Percentiles rank a stretch among this genome's conserved stretches.
phyloP scores from a whole-genome alignment of 2,329 filamentous ascomycete genomes.

The Arthrobotrys sphaeroides region DNA sequence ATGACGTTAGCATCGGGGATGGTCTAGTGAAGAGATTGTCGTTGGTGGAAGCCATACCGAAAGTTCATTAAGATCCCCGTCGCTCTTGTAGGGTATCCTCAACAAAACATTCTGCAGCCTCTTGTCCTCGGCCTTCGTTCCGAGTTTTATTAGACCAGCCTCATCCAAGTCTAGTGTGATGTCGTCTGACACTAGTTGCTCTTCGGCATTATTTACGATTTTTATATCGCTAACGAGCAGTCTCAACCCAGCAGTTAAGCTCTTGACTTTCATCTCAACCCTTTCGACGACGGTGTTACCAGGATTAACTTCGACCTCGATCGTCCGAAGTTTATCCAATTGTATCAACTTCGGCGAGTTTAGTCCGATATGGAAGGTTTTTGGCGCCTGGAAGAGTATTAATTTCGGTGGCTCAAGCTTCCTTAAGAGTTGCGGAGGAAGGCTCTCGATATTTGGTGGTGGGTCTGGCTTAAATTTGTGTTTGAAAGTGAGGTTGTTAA shows the following conservation, averaged over 20 bases:
- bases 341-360: constrained; percentile 77
- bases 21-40: constrained; percentile 71
- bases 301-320: constrained; percentile 77
- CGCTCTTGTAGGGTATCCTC: constrained; percentile 48
- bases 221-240: constrained; percentile 71
- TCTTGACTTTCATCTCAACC: constrained; percentile 71
- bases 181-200: constrained; percentile 58
- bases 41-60: constrained; percentile 81
- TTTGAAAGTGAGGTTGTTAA: constrained; percentile 46
- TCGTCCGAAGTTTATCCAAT: constrained; percentile 78
- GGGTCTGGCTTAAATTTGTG: constrained; percentile 51
- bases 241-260: constrained; percentile 73
- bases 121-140: constrained; percentile 35
- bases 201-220: constrained; percentile 64
- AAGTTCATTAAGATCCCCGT: constrained; percentile 69
- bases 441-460: constrained; percentile 6
- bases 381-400: constrained; percentile 75
- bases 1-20: constrained; percentile 72
- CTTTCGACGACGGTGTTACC: constrained; percentile 76
- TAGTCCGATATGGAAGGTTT: constrained; percentile 73
- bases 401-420: constrained; percentile 70
- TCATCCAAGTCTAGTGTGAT: constrained; percentile 47
- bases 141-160: constrained; percentile 50
- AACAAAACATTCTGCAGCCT: constrained; percentile 59
- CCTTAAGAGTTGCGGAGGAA: constrained; percentile 53